Conservation (phyloP, 73 alveolate genomes). For the Paramecium octaurelia region DNA sequence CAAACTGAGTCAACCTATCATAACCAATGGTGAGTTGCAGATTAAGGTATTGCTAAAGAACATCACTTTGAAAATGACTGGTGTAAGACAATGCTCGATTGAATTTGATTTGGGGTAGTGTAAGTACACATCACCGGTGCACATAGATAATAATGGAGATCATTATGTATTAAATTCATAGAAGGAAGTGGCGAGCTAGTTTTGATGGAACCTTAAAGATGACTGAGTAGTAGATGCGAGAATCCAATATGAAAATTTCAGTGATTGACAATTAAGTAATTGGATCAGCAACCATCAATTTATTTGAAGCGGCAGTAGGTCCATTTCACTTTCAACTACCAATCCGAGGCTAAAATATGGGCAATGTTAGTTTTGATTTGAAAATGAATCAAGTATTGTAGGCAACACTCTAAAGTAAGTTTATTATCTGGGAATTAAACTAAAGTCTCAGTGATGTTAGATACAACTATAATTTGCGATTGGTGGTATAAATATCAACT, state of each 20-base stretch:
- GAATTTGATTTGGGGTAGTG: background rate
- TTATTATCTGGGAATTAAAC: background rate
- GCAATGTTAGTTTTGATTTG: conserved; percentile 20
- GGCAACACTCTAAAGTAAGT: background rate
- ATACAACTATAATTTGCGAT: background rate
- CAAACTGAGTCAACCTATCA: background rate
- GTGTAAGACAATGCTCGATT: background rate
- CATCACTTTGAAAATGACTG: background rate
- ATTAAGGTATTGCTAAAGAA: background rate
- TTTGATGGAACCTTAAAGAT: background rate
- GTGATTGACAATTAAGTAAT: background rate
- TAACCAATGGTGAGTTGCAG: background rate
- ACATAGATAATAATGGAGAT: background rate
- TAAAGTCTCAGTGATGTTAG: background rate
- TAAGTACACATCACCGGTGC: conserved; percentile 23
- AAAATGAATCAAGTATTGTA: background rate
- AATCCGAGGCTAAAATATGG: background rate
- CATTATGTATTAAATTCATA: background rate
- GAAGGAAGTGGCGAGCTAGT: conserved; percentile 48
- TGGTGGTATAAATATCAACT: background rate
- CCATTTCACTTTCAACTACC: conserved; percentile 37
- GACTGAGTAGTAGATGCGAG: background rate
- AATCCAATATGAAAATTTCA: background rate
- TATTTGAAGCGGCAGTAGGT: conserved; percentile 51
- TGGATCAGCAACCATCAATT: background rate